These are phyloP conservation scores for Pontederia paniculata DNA, from an alignment of 176 grass and related monocot species.

Conservation along the genomic window DNA sequence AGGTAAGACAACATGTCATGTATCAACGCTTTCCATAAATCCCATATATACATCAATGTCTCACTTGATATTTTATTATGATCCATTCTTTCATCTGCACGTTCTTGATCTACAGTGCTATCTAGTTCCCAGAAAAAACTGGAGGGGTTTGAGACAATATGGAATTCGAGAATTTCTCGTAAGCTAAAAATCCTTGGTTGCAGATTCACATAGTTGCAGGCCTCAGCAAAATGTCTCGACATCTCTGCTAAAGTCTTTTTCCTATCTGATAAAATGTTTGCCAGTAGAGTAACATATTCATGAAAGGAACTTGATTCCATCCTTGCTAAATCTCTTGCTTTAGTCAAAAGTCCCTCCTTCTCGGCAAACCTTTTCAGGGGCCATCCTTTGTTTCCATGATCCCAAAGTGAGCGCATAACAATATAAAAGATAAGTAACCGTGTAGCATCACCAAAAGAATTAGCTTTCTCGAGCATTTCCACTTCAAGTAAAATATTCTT, in stretches of 20 bases:
- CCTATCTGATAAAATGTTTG: slow-evolving; percentile 34
- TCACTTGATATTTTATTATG: slow-evolving; percentile 23
- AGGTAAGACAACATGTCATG: slow-evolving; percentile 23
- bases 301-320: slow-evolving; percentile 30
- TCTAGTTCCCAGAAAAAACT: slow-evolving; percentile 26
- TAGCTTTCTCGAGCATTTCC: slow-evolving; percentile 45
- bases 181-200: slow-evolving; percentile 29
- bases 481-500: slow-evolving; percentile 50
- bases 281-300: slow-evolving; percentile 32
- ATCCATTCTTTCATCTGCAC: slow-evolving; percentile 23
- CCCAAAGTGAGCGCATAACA: slow-evolving; percentile 46
- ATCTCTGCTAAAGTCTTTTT: slow-evolving; percentile 24
- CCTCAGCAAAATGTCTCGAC: slow-evolving; percentile 27
- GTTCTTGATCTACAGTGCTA: slow-evolving; percentile 3
- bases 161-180: slow-evolving; percentile 48
- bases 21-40: slow-evolving; percentile 32
- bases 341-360: slow-evolving; percentile 33
- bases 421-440: slow-evolving; percentile 37
- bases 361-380: slow-evolving; percentile 37
- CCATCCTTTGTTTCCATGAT: slow-evolving; percentile 42
- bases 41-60: slow-evolving; percentile 43
- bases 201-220: slow-evolving; percentile 25
- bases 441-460: slow-evolving; percentile 34
- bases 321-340: slow-evolving; percentile 38
- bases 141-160: slow-evolving; percentile 19